Base-by-base conservation (phyloP, 352 stramenopile species). In the Phytopythium chamaehyphon region DNA sequence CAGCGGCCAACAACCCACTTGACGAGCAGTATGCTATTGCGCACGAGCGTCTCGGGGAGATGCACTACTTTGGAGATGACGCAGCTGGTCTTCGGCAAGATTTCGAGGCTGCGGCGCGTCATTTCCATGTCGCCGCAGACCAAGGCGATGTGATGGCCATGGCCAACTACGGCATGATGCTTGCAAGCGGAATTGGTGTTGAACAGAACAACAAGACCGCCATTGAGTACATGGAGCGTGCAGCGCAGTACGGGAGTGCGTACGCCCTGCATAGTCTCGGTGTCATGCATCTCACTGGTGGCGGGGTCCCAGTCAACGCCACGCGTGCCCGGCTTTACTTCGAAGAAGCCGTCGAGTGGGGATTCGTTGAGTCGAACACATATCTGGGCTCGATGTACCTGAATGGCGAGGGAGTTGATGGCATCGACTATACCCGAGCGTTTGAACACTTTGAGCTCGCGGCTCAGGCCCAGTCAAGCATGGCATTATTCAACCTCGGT, bases 141-240 rank as follows among this genome's bases (percentile, higher is more conserved):
- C 73, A 66, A 1, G 82, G 82, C n/a, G 66, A 89, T 18, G 51
- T 75, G 7, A 40, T 86, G 22, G 80, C 76, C 0, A 75, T 87
- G 59, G 79, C 77, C 12, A 90, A 90, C 48, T 83, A 80, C 28
- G 78, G 66, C 3, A 83, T 93, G 62, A 73, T 93, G 57, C 71
- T 89, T 2, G 69, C 72, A 0, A 80, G 88, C 8, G 82, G 82
- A 6, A 65, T 84, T n/a, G 82, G 79, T 6, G 59, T 86, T 2
- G 42, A 67, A 8, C 72, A 73, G 55, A 71, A 90, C 40, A 76
- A 84, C 46, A 47, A 57, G n/a, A 70, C 74, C 37, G 79, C 82
- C 7, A 24, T 90, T 7, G 47, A 71, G 44, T 90, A 86, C 53
- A 83, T 93, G 24, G 55, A 83, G 33, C 56, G 54, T 3, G 76